Base-by-base conservation (phyloP, 495 filamentous ascomycete genomes). In the Lasiosphaeris hirsuta region DNA sequence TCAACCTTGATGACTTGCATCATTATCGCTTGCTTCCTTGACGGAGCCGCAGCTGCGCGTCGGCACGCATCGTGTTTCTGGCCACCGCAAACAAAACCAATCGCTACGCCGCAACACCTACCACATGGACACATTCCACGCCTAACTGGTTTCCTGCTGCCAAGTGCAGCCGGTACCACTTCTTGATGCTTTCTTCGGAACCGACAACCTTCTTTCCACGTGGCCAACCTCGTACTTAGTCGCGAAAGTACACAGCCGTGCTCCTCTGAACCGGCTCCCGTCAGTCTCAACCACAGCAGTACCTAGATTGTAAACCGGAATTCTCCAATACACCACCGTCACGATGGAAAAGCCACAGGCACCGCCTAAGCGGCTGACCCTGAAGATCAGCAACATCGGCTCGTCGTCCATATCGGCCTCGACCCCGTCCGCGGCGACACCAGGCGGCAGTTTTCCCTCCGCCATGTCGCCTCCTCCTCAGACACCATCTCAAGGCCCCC, bases 401-500 rank as follows among this genome's bases (percentile, higher is more conserved):
- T 44, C 58, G 23, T 13, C 44, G 10, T 15, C 58, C 11, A 37
- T 41, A 14, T 59, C 57, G 10, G 60, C 51, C 4, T 49, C 57
- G 39, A 57, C 52, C 38, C 51, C 37, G 17, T 53, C 46, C 47
- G 47, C 51, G 33, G 17, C 39, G 17, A 57, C 59, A 10, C 58
- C 61, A 10, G 46, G 60, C 39, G 42, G 43, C 17, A 42, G 43
- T 51, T 38, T 55, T 14, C 48, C 33, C 7, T 48, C 56, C 33
- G 60, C 66, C 54, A 71, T 52, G 45, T 69, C 65, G 10, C 62
- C 50, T 46, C 62, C 30, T 40, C 67, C 52, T 2, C 48, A 56
- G 34, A 80, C 78, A 0, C 74, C 78, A 13, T 74, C 73, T 17
- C 63, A 62, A 30, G 73, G 70, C 4, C 62, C 54, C 14, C 59